Evolutionary conservation across 371 early-diverging fungal genomes (phyloP).

Genomic region (Dinochytrium kinnereticum): DNA sequence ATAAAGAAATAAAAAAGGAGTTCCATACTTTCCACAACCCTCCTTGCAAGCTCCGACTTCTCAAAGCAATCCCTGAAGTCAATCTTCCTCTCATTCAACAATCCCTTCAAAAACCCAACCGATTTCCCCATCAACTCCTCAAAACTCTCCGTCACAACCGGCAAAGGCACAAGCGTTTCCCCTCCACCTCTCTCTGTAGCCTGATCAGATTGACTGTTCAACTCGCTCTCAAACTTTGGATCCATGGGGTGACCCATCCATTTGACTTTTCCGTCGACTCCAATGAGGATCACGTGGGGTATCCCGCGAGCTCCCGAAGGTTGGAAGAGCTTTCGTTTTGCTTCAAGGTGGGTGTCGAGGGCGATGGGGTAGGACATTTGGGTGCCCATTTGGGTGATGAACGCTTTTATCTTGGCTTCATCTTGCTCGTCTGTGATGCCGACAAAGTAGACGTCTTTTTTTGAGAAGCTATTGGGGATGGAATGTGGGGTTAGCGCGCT

Average conservation of each 20-base stretch:
- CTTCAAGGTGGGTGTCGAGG: constrained; percentile 19
- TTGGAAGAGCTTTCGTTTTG: constrained; percentile 19
- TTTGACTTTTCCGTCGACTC: background rate
- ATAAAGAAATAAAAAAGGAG: background rate
- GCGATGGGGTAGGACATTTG: constrained; percentile 34
- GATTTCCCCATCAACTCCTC: constrained; percentile 27
- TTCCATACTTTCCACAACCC: constrained; percentile 25
- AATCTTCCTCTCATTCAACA: constrained; percentile 25
- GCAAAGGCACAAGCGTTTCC: constrained; percentile 19
- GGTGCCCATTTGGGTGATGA: constrained; percentile 17
- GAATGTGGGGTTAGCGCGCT: too few species aligned
- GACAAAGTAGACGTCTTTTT: constrained; percentile 29
- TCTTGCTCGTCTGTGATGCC: constrained; percentile 35
- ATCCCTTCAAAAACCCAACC: constrained; percentile 23
- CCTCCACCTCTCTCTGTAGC: background rate
- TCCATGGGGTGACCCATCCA: constrained; percentile 31
- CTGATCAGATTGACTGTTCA: background rate
- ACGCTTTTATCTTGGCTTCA: constrained; percentile 16
- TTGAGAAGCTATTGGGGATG: constrained; percentile 3
- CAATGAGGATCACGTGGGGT: constrained; percentile 22
- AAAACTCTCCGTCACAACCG: constrained; percentile 15
- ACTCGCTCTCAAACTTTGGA: constrained; percentile 20
- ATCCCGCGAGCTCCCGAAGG: constrained; percentile 34
- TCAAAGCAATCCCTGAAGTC: constrained; percentile 27
- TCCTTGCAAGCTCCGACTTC: constrained; percentile 27